These are phyloP conservation scores for Dipsacomyces acuminosporus DNA, from an alignment of 371 early-diverging fungal genomes.

Conservation along the genomic window DNA sequence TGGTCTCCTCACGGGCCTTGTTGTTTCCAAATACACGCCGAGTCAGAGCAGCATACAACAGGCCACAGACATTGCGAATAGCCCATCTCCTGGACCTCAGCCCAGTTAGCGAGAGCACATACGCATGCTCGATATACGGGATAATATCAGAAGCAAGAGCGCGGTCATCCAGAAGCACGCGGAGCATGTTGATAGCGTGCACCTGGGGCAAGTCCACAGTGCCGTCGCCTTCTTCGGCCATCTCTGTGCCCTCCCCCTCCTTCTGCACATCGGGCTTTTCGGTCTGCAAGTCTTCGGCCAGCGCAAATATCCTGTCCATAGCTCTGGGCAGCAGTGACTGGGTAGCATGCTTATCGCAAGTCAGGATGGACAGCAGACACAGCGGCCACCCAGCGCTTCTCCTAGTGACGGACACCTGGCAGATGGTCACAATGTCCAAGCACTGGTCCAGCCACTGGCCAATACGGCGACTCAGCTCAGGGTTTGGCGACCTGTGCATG, in stretches of 20 bases:
- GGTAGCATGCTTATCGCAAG: conserved; percentile 62
- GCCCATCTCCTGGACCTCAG: conserved; percentile 86
- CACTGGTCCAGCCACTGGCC: conserved; percentile 45
- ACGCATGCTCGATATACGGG: conserved; percentile 68
- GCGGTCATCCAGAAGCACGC: conserved; percentile 77
- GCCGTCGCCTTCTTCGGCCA: conserved; percentile 2
- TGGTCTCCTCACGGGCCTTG: conserved; percentile 63
- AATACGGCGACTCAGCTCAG: conserved; percentile 29
- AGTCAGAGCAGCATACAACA: conserved; percentile 83
- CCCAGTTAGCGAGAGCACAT: conserved; percentile 70
- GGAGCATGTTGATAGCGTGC: conserved; percentile 84
- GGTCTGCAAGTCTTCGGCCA: conserved; percentile 49
- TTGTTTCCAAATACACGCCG: conserved; percentile 82
- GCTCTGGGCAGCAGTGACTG: conserved; percentile 60
- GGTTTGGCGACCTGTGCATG: conserved; percentile 55
- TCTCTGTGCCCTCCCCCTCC: neutral
- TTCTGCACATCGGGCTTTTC: neutral
- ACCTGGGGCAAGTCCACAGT: conserved; percentile 71
- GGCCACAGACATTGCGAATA: conserved; percentile 89
- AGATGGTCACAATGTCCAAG: conserved; percentile 45
- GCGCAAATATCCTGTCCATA: conserved; percentile 61
- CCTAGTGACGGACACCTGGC: conserved; percentile 81
- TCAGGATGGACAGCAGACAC: conserved; percentile 79
- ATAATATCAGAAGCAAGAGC: conserved; percentile 66
- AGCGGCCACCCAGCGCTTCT: conserved; percentile 89